Evolutionary conservation across 2,329 filamentous ascomycete genomes (phyloP).

Genomic region (Epichloe sp.): DNA sequence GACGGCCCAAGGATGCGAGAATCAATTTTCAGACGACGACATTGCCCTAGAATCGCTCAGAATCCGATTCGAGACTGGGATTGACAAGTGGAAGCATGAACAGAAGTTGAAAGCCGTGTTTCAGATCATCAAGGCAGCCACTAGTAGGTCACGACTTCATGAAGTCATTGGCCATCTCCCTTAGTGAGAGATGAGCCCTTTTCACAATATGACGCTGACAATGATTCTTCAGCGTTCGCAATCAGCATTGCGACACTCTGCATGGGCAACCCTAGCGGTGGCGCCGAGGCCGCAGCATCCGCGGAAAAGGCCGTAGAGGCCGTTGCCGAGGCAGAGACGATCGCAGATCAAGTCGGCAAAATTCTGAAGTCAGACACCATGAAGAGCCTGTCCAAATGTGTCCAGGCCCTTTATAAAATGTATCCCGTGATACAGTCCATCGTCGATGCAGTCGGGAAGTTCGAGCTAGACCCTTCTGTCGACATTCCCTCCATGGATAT

Average conservation of each 20-base stretch:
- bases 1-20: background rate
- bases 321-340: background rate
- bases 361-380: background rate
- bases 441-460: background rate
- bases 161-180: no score
- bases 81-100: background rate
- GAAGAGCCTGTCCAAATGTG: background rate
- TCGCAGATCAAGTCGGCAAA: background rate
- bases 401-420: background rate
- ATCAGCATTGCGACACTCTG: background rate
- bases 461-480: background rate
- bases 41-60: background rate
- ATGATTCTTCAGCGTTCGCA: background rate
- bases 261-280: background rate
- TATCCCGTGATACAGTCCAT: background rate
- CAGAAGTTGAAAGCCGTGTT: background rate
- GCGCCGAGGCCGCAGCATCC: background rate
- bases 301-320: background rate
- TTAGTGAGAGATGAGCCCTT: no score
- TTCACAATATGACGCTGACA: background rate
- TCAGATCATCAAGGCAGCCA: background rate
- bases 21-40: background rate
- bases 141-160: background rate
- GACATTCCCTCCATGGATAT: background rate
- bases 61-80: background rate